Evolutionary conservation across 2,329 filamentous ascomycete species (phyloP).

Genomic region (Pyricularia pennisetigena): DNA sequence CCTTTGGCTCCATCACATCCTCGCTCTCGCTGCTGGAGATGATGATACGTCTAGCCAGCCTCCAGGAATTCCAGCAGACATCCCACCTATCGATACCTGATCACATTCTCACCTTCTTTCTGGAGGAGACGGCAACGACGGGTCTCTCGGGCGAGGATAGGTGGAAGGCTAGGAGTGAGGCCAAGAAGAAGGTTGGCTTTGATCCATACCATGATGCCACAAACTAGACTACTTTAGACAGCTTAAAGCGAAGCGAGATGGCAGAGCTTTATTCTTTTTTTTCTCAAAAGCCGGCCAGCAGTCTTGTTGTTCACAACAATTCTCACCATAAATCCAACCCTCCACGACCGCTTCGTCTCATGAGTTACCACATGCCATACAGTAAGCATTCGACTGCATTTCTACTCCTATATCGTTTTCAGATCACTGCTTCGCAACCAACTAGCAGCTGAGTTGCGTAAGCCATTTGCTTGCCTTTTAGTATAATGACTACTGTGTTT

Average conservation of each 20-base stretch:
- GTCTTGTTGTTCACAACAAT: too few relatives aligned
- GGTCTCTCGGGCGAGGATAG: slow-evolving; percentile 35
- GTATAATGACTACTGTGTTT: too few relatives aligned
- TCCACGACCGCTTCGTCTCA: too few relatives aligned
- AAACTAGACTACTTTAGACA: not conserved
- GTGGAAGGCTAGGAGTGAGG: slow-evolving; percentile 32
- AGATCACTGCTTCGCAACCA: too few relatives aligned
- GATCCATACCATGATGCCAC: slow-evolving; percentile 41
- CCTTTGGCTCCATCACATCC: slow-evolving; percentile 40
- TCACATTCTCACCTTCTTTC: slow-evolving; percentile 80
- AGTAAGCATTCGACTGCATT: too few relatives aligned
- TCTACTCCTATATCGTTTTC: too few relatives aligned
- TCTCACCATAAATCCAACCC: too few relatives aligned
- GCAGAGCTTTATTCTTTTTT: too few relatives aligned
- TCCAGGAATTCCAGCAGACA: slow-evolving; percentile 86
- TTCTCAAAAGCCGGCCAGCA: too few relatives aligned
- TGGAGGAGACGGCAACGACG: slow-evolving; percentile 50
- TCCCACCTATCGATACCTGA: slow-evolving; percentile 86
- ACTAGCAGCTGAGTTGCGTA: too few relatives aligned
- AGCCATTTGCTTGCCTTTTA: too few relatives aligned
- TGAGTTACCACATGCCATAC: too few relatives aligned
- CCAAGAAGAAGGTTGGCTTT: slow-evolving; percentile 41
- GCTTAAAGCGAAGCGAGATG: not conserved
- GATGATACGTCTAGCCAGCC: slow-evolving; percentile 71
- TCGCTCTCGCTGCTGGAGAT: slow-evolving; percentile 76